phyloP scores from a whole-genome alignment of 225 moss, liverwort and hornwort genomes.

The Takakia lepidozioides region DNA sequence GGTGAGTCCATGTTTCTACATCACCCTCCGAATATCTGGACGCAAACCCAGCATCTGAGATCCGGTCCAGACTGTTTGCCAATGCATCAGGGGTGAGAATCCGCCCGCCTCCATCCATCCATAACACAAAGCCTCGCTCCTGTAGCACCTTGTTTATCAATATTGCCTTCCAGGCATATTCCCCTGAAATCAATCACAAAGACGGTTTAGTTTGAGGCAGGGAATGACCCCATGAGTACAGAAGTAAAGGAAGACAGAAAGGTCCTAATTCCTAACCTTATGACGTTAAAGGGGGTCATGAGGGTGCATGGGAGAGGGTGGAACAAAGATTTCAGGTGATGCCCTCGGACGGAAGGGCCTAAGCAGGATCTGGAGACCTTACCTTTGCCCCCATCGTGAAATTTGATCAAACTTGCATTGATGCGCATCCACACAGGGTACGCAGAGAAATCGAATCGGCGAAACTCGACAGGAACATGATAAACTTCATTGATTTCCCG shows the following conservation, averaged over 20 bases:
- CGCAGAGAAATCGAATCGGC: constrained; percentile 29
- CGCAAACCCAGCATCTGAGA: constrained; percentile 31
- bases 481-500: constrained; percentile 18
- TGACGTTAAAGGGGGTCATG: too few relatives aligned
- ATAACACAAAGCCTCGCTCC: constrained; percentile 56
- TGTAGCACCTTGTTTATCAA: constrained; percentile 39
- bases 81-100: constrained; percentile 26
- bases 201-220: not conserved
- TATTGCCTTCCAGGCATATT: constrained; percentile 63
- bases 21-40: constrained; percentile 20
- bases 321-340: not conserved
- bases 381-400: constrained; percentile 60
- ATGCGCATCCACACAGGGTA: constrained; percentile 58
- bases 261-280: not conserved
- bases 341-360: not conserved
- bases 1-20: constrained; percentile 30
- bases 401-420: constrained; percentile 26
- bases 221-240: not conserved
- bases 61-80: constrained; percentile 21
- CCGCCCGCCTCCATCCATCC: constrained; percentile 58
- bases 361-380: not conserved
- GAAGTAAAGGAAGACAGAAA: not conserved
- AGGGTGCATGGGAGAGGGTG: too few relatives aligned
- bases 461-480: constrained; percentile 27
- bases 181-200: constrained; percentile 29